Conservation (phyloP, 2,329 filamentous ascomycete genomes). For the Simplicillium sp. region DNA sequence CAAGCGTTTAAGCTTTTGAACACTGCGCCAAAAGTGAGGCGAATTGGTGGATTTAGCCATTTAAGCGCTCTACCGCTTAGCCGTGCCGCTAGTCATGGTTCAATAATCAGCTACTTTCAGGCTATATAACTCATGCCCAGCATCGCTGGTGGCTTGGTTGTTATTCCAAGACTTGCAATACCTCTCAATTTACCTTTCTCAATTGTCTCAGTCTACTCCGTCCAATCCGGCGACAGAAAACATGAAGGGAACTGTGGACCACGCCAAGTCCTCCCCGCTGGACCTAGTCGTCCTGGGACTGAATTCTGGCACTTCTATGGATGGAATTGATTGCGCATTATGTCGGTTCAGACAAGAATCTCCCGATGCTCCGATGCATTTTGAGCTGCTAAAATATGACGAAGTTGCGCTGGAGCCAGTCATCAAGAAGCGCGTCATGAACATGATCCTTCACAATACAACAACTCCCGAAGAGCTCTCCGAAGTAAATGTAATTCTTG, state of each 20-base stretch:
- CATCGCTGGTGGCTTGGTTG: too few relatives aligned
- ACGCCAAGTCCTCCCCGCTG: conserved; percentile 13
- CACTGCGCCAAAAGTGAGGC: too few relatives aligned
- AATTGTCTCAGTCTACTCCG: too few relatives aligned
- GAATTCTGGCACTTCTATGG: conserved; percentile 41
- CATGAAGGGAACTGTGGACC: too few relatives aligned
- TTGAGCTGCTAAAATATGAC: conserved; percentile 46
- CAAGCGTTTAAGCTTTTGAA: conserved; percentile 5
- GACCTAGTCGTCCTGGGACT: conserved; percentile 45
- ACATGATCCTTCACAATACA: conserved; percentile 44
- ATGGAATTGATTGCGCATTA: conserved; percentile 48
- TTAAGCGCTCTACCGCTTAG: conserved; percentile 5
- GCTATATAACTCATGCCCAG: too few relatives aligned
- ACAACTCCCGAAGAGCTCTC: conserved; percentile 44
- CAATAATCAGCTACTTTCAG: too few relatives aligned
- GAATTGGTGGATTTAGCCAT: background rate
- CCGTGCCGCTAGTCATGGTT: background rate
- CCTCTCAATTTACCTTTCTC: too few relatives aligned
- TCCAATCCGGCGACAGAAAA: too few relatives aligned
- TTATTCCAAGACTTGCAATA: too few relatives aligned
- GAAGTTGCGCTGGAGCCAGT: conserved; percentile 42
- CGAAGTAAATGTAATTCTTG: conserved; percentile 47
- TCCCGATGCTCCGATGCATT: conserved; percentile 41
- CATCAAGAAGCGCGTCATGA: conserved; percentile 47
- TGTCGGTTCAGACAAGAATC: conserved; percentile 45